Conservation (phyloP, 768 basidiomycete genomes). For the Russula lepida region DNA sequence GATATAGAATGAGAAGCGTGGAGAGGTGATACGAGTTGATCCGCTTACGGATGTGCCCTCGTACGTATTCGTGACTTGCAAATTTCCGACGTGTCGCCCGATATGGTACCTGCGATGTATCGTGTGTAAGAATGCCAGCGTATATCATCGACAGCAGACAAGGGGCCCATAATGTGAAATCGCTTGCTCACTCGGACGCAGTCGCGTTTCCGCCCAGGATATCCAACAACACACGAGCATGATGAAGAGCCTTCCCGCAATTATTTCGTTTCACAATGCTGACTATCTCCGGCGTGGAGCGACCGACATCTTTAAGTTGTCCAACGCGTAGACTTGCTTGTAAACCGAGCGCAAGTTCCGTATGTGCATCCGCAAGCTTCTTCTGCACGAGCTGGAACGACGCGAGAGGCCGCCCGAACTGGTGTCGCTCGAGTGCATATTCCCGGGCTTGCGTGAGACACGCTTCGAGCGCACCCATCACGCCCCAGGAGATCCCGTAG, state of each 20-base stretch:
- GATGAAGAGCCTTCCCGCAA: slow-evolving; percentile 85
- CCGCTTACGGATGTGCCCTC: slow-evolving; percentile 48
- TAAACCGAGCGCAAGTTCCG: slow-evolving; percentile 72
- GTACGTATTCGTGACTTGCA: slow-evolving; percentile 95
- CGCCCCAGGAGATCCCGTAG: slow-evolving; percentile 88
- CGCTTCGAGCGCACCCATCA: slow-evolving; percentile 93
- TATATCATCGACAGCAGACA: no score
- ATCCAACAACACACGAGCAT: slow-evolving; percentile 74
- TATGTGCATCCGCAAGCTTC: slow-evolving; percentile 92
- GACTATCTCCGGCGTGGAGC: slow-evolving; percentile 82
- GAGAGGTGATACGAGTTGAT: neutral
- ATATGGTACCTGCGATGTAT: slow-evolving; percentile 64
- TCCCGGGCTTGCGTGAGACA: slow-evolving; percentile 68
- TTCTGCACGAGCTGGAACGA: slow-evolving; percentile 98
- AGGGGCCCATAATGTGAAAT: neutral
- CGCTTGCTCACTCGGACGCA: slow-evolving; percentile 69
- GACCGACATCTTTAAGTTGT: slow-evolving; percentile 73
- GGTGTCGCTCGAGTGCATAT: slow-evolving; percentile 84
- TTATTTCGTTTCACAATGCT: slow-evolving; percentile 94
- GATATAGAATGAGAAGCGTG: slow-evolving; percentile 16
- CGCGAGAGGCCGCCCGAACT: slow-evolving; percentile 84
- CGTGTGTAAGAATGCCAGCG: neutral
- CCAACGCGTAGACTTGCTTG: slow-evolving; percentile 69
- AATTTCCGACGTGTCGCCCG: slow-evolving; percentile 87
- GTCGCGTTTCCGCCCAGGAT: slow-evolving; percentile 92